Percentiles rank a stretch among this genome's conserved stretches.
These are phyloP conservation scores for Pythium sukuiense DNA, from an alignment of 352 stramenopile genomes.

Conservation along the genomic window DNA sequence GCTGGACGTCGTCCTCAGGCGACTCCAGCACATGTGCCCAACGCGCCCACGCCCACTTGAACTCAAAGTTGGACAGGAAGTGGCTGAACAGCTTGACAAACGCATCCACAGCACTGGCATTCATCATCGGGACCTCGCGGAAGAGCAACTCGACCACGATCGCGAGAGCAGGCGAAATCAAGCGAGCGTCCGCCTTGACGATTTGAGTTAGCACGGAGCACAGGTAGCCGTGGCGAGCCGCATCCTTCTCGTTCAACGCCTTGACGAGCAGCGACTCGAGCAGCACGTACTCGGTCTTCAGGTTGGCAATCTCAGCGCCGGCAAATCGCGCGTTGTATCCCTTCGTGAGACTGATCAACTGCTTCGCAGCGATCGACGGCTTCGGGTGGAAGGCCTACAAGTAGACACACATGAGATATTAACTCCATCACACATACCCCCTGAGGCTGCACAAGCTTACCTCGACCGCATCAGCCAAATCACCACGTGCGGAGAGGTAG, in stretches of 20 bases:
- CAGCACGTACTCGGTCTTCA: slow-evolving; percentile 81
- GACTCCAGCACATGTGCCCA: slow-evolving; percentile 82
- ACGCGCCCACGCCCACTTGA: slow-evolving; percentile 81
- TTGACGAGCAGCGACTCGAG: slow-evolving; percentile 73
- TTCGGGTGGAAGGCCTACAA: slow-evolving; percentile 64
- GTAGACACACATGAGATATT: not conserved
- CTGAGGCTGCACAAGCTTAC: slow-evolving; percentile 14
- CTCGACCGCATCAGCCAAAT: slow-evolving; percentile 59
- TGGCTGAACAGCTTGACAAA: slow-evolving; percentile 85
- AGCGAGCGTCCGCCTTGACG: slow-evolving; percentile 67
- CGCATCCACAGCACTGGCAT: slow-evolving; percentile 45
- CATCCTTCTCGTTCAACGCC: slow-evolving; percentile 46
- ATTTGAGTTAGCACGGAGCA: slow-evolving; percentile 76
- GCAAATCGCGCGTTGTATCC: slow-evolving; percentile 65
- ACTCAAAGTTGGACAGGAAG: slow-evolving; percentile 89
- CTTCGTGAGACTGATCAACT: slow-evolving; percentile 56
- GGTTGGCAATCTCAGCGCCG: slow-evolving; percentile 30
- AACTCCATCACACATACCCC: not conserved
- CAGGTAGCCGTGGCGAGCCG: slow-evolving; percentile 57
- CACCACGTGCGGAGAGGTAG: slow-evolving; percentile 59
- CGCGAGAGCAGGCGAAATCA: slow-evolving; percentile 71
- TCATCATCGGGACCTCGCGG: slow-evolving; percentile 77
- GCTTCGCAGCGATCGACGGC: slow-evolving; percentile 67
- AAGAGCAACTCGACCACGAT: slow-evolving; percentile 86
- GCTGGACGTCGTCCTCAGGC: slow-evolving; percentile 76